phyloP scores from a whole-genome alignment of 352 stramenopile genomes.

The Thalassiosira mediterranea region DNA sequence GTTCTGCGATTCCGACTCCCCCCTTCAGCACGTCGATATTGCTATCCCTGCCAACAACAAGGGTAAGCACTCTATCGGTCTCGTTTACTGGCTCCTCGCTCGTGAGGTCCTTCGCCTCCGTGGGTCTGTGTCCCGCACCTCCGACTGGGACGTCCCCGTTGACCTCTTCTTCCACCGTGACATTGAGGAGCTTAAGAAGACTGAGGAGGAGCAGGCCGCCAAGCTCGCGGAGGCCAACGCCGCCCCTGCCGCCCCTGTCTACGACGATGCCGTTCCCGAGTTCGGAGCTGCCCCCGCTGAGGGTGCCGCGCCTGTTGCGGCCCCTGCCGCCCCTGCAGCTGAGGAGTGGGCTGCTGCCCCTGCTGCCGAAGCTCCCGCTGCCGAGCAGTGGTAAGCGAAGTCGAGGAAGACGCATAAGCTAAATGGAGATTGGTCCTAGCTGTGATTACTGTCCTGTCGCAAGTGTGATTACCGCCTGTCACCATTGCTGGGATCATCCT shows the following conservation, averaged over 20 bases:
- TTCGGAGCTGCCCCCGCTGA: conserved; percentile 39
- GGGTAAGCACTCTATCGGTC: conserved; percentile 99
- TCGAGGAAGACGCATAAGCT: conserved; percentile 4
- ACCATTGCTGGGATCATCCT: no score
- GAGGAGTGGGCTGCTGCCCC: conserved; percentile 36
- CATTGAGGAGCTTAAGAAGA: conserved; percentile 99
- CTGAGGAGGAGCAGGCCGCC: conserved; percentile 93
- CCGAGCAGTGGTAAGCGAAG: conserved; percentile 34
- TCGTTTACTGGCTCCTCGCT: conserved; percentile 99
- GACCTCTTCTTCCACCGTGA: conserved; percentile 99
- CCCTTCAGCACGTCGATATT: conserved; percentile 98
- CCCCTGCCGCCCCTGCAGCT: conserved; percentile 16
- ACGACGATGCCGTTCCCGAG: conserved; percentile 53
- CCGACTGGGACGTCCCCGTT: conserved; percentile 98
- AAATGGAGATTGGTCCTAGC: not conserved
- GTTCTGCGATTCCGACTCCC: conserved; percentile 99
- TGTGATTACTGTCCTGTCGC: no score
- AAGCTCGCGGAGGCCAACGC: conserved; percentile 82
- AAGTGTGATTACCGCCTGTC: no score
- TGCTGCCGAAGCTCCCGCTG: conserved; percentile 36
- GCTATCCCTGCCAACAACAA: conserved; percentile 99
- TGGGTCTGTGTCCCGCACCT: conserved; percentile 92
- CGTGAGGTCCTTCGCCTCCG: conserved; percentile 98
- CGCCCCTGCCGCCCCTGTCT: conserved; percentile 39
- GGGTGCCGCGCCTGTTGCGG: conserved; percentile 9